Evolutionary conservation across 2,329 filamentous ascomycete species (phyloP), one percentile per base, ranked within the genome.

Genomic region (Pseudopithomyces chartarum): DNA sequence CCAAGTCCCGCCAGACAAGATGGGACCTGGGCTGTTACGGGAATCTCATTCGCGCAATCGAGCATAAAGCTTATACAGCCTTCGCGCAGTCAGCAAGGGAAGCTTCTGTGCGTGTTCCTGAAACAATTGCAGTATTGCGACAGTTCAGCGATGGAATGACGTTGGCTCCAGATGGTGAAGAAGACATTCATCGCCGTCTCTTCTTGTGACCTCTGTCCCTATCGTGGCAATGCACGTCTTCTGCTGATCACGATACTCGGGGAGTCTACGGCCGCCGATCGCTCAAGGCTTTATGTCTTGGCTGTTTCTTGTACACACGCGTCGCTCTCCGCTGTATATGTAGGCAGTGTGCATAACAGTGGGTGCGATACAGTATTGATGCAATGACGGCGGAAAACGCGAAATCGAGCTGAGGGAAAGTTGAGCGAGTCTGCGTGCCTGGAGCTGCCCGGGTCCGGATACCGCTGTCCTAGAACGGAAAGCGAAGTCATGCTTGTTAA

Each of bases 61-160:
- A 46, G 49, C 50, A 44, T 36, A 45, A 53, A 50, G 36, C 50
- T 34, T 53, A 32, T 49, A 20, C 42, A 8, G 44, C 52, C 54
- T 45, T 39, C 44, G 36, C 43, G 29, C 42, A 40, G 20, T 36
- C 38, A n/a, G 29, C 36, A 34, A 44, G 13, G 26, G 45, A 54
- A 33, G 36, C 19, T 43, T 48, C 39, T 43, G 47, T 26, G 20
- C 38, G 26, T 33, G 45, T 42, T 33, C 36, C 23, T 20, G 32
- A 36, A 38, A 53, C 3, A 10, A 19, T 6, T 29, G 42, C 33
- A 4, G 32, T 29, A 29, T 19, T 4, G 19, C 12, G 6, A 38
- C 29, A 17, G n/a, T 22, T 17, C 20, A 7, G 11, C 11, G 6
- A 22, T n/a, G 5, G 23, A 42, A 19, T n/a, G 39, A 22, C 7